These are phyloP conservation scores for Fusarium nisikadoi DNA, from an alignment of 2,329 filamentous ascomycete genomes.

Conservation along the genomic window DNA sequence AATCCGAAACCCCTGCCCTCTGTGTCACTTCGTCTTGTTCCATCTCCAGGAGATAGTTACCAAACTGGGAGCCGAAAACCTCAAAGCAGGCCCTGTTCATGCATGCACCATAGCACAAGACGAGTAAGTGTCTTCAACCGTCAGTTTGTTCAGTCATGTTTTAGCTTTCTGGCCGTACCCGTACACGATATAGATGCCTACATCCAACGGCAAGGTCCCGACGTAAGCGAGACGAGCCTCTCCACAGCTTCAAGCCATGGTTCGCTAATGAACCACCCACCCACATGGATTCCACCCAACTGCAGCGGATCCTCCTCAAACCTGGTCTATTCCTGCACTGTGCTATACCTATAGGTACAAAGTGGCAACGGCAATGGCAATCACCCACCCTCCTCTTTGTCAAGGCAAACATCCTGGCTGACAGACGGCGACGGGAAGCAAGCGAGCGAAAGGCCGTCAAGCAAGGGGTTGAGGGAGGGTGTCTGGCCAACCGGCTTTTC, in stretches of 20 bases:
- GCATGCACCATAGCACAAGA: constrained; percentile 20
- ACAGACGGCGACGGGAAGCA: constrained; percentile 43
- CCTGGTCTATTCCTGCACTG: constrained; percentile 4
- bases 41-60: constrained; percentile 22
- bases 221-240: constrained; percentile 30
- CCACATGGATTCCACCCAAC: constrained; percentile 25
- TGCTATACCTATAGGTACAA: constrained; percentile 19
- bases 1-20: constrained; percentile 21
- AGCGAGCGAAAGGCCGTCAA: constrained; percentile 41
- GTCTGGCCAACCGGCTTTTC: constrained; percentile 34
- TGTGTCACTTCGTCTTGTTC: constrained; percentile 39
- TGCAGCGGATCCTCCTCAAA: constrained; percentile 14
- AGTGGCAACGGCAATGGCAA: constrained; percentile 24
- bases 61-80: constrained; percentile 15
- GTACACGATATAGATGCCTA: constrained; percentile 12
- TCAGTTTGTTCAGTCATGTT: constrained; percentile 28
- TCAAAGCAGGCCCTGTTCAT: constrained; percentile 20
- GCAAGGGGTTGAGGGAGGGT: constrained; percentile 21
- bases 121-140: constrained; percentile 18
- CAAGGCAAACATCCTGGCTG: constrained; percentile 36
- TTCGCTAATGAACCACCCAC: constrained; percentile 14
- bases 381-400: constrained; percentile 15
- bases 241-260: constrained; percentile 28
- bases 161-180: constrained; percentile 25
- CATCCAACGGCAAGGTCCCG: constrained; percentile 25